These are phyloP conservation scores for Ochetophila trinervis DNA, from an alignment of 306 rosid species.

Conservation along the genomic window DNA sequence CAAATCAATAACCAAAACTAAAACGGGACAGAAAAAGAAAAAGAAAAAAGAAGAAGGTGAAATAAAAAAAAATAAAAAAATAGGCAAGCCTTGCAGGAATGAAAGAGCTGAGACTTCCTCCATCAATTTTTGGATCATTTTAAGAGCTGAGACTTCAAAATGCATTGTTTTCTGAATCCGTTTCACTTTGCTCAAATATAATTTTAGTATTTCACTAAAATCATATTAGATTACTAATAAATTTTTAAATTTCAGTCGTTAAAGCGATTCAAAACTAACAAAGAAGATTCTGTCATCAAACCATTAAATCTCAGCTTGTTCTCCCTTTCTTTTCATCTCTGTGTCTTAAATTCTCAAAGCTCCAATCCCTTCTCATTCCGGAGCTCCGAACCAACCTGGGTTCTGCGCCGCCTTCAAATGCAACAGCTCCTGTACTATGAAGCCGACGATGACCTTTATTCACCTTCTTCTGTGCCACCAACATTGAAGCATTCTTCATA, in stretches of 20 bases:
- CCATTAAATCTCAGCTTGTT: background rate
- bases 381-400: constrained; percentile 63
- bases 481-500: constrained; percentile 3
- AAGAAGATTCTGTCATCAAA: too few relatives aligned
- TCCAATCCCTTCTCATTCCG: constrained; percentile 95
- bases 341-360: constrained; percentile 51
- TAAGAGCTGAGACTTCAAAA: too few relatives aligned
- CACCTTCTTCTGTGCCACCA: background rate
- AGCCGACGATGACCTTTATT: constrained; percentile 37
- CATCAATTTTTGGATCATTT: background rate
- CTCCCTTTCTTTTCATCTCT: constrained; percentile 27
- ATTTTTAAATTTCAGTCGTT: too few relatives aligned
- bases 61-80: too few relatives aligned
- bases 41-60: too few relatives aligned
- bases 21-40: too few relatives aligned
- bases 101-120: background rate
- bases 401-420: constrained; percentile 24
- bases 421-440: constrained; percentile 21
- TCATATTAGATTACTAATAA: too few relatives aligned
- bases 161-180: too few relatives aligned
- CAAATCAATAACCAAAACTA: too few relatives aligned
- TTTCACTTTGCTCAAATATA: too few relatives aligned
- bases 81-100: background rate
- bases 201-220: too few relatives aligned
- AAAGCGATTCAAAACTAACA: too few relatives aligned